Evolutionary conservation across 257 asterid genomes (phyloP).

Genomic region (Schizonepeta tenuifolia): DNA sequence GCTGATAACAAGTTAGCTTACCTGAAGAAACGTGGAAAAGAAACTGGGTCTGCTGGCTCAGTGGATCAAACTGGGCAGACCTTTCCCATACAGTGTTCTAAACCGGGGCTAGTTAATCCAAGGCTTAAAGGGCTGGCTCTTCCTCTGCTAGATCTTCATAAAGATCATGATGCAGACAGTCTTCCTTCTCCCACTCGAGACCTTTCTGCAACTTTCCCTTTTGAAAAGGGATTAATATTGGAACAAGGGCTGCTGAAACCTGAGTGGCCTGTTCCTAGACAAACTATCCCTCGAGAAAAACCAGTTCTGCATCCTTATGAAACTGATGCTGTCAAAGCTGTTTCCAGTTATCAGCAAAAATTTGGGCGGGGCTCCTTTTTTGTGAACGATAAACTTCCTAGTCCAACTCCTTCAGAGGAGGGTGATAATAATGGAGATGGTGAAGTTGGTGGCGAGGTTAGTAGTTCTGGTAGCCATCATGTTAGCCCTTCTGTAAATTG

Average conservation of each 20-base stretch:
- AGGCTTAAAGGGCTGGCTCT: slow-evolving; percentile 61
- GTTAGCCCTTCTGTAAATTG: slow-evolving; percentile 35
- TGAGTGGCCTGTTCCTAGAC: slow-evolving; percentile 74
- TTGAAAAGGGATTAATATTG: slow-evolving; percentile 47
- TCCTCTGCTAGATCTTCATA: slow-evolving; percentile 93
- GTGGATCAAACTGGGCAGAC: slow-evolving; percentile 39
- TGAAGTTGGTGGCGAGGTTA: slow-evolving; percentile 71
- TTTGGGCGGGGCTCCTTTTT: slow-evolving; percentile 68
- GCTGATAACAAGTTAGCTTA: slow-evolving; percentile 34
- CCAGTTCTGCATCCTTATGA: slow-evolving; percentile 73
- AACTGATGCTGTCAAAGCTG: slow-evolving; percentile 91
- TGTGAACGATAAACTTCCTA: slow-evolving; percentile 73
- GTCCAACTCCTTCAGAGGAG: slow-evolving; percentile 98
- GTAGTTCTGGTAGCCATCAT: slow-evolving; percentile 55
- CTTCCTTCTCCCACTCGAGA: slow-evolving; percentile 96
- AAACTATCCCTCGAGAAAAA: slow-evolving; percentile 47
- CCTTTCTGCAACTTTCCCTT: slow-evolving; percentile 55
- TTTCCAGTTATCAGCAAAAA: slow-evolving; percentile 94
- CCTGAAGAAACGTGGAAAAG: slow-evolving; percentile 40
- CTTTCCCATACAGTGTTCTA: slow-evolving; percentile 36
- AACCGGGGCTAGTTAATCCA: slow-evolving; percentile 41
- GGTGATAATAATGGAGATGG: slow-evolving; percentile 61
- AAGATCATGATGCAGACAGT: slow-evolving; percentile 91
- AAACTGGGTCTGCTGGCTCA: slow-evolving; percentile 40
- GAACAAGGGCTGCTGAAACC: slow-evolving; percentile 62